phyloP scores from a whole-genome alignment of 2,329 filamentous ascomycete species.

The Ceratocystis albifundus region DNA sequence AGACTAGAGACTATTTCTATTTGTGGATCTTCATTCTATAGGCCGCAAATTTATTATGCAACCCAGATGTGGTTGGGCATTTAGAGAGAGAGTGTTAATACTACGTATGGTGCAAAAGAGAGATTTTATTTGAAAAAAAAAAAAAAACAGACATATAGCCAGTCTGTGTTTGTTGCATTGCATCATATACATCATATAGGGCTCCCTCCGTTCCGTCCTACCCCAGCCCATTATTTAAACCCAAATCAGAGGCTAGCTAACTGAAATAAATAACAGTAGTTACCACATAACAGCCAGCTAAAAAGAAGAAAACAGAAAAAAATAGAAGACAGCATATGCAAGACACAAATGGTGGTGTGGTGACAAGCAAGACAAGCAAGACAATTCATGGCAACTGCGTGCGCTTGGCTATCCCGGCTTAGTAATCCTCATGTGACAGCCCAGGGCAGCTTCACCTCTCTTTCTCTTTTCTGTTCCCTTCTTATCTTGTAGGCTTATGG shows the following conservation, averaged over 20 bases:
- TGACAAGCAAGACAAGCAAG: not conserved
- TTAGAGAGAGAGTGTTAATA: not conserved
- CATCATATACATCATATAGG: too few relatives aligned
- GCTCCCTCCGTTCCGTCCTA: too few relatives aligned
- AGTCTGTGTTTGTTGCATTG: not conserved
- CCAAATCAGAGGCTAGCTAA: too few relatives aligned
- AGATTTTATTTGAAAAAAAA: too few relatives aligned
- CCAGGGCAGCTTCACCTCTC: too few relatives aligned
- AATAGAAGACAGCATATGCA: not conserved
- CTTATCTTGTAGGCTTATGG: not conserved
- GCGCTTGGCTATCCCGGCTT: not conserved
- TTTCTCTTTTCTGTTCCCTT: too few relatives aligned
- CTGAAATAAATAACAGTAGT: not conserved
- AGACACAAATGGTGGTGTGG: too few relatives aligned
- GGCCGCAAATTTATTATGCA: not conserved
- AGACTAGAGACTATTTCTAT: constrained; percentile 2
- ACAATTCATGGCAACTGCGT: not conserved
- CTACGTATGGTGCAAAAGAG: not conserved
- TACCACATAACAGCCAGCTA: not conserved
- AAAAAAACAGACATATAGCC: not conserved
- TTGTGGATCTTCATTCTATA: not conserved
- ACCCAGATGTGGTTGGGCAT: not conserved
- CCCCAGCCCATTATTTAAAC: too few relatives aligned
- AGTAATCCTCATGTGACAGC: not conserved
- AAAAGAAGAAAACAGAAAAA: not conserved